Base-by-base conservation (phyloP, 345 rosid genomes). In the Pistacia integerrima region DNA sequence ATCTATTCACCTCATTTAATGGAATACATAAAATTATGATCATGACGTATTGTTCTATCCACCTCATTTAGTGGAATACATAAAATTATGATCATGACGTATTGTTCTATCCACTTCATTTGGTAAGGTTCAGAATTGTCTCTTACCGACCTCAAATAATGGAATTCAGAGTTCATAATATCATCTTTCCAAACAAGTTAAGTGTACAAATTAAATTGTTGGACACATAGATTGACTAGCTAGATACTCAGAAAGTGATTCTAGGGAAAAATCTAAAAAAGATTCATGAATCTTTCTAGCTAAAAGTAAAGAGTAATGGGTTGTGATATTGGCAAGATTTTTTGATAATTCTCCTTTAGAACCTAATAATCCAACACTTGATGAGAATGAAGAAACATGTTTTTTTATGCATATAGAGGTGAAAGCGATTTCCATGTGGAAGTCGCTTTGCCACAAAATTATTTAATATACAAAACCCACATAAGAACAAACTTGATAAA, bases 281-380 rank as follows among this genome's bases (percentile, higher is more conserved):
- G 28, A 64, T 54, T 74, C 58, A 49, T 67, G 18, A 22, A 35
- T 12, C 33, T 65, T 36, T 36, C 41, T 36, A 30, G 33, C 33
- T 30, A 30, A 30, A 30, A 30, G 33, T 30, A 36, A 38, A 38
- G 7, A 38, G 41, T 38, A 2, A 38, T 59, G 44, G 9, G 22
- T 33, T 51, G 49, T 63, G 58, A 74, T 35, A 20, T 74, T 60
- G 36, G 51, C 60, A 63, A 61, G 48, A 30, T 30, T 25, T 56
- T 62, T 33, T 8, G 14, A 4, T 30, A 41, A 22, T 3, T 7
- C 20, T 8, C 14, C n/a, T 5, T 64, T 38, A 38, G 18, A 20
- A 12, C 25, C 22, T 13, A 57, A 38, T 59, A 25, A 14, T 22
- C 60, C 54, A 58, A 55, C 25, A 4, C 13, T 38, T 38, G 6